These are phyloP conservation scores for Acacia acuminata DNA, from an alignment of 306 rosid genomes.

Conservation along the genomic window DNA sequence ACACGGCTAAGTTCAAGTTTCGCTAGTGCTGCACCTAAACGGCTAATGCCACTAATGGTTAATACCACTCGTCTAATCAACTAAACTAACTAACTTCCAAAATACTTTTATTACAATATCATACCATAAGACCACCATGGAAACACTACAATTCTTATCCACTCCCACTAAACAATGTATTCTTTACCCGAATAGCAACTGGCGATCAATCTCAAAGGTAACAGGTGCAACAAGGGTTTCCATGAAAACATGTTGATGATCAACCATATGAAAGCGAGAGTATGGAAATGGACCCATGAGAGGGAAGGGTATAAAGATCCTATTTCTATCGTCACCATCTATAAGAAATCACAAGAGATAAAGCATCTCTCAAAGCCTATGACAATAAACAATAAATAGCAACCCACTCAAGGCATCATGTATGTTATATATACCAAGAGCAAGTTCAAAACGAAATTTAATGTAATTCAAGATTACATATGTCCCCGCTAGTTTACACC, in stretches of 20 bases:
- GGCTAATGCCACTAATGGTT: no score
- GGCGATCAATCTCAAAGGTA: neutral
- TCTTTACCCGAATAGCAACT: neutral
- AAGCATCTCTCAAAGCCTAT: neutral
- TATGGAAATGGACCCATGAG: neutral
- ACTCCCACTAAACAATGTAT: neutral
- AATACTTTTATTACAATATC: no score
- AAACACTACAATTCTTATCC: neutral
- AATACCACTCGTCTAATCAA: no score
- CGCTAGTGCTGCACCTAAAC: no score
- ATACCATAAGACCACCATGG: neutral
- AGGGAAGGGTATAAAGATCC: neutral
- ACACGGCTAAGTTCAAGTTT: no score
- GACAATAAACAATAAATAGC: neutral
- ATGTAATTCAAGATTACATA: neutral
- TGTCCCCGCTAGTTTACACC: neutral
- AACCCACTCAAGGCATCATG: constrained; percentile 4
- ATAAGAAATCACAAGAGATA: neutral
- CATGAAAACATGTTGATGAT: neutral
- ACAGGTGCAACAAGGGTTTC: neutral
- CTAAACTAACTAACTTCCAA: no score
- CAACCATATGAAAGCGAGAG: neutral
- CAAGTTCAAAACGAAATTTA: neutral
- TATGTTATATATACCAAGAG: neutral
- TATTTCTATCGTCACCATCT: neutral